These are phyloP conservation scores for Fonsecaea pugnacius DNA, from an alignment of 2,329 filamentous ascomycete genomes.

Conservation along the genomic window DNA sequence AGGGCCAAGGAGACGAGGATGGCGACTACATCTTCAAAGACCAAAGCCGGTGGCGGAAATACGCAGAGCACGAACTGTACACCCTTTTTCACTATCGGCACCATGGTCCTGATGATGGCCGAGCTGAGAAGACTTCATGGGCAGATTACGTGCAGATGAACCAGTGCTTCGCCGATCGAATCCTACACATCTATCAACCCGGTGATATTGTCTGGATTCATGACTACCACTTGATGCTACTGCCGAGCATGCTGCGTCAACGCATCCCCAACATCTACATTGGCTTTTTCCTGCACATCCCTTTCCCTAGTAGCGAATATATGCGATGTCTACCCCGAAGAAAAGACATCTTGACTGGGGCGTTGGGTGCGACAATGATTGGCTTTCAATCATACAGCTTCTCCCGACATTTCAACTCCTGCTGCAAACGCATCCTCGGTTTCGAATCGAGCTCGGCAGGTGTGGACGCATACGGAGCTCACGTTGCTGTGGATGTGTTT, in stretches of 20 bases:
- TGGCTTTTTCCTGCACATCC: conserved; percentile 90
- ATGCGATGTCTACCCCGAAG: conserved; percentile 83
- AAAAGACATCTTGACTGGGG: conserved; percentile 87
- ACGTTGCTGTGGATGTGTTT: conserved; percentile 89
- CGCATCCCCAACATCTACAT: conserved; percentile 87
- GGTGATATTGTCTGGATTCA: conserved; percentile 92
- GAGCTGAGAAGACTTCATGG: conserved; percentile 81
- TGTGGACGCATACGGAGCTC: conserved; percentile 84
- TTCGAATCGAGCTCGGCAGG: conserved; percentile 84
- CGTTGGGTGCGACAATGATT: conserved; percentile 88
- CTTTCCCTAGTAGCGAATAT: conserved; percentile 96
- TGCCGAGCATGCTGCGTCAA: conserved; percentile 86
- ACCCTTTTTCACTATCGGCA: conserved; percentile 96
- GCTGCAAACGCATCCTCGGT: conserved; percentile 87
- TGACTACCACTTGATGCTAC: conserved; percentile 89
- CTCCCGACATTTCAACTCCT: conserved; percentile 90
- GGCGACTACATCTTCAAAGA: conserved; percentile 75
- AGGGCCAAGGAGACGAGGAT: conserved; percentile 71
- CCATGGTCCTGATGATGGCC: conserved; percentile 84
- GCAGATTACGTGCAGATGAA: conserved; percentile 93
- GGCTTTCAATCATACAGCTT: conserved; percentile 97
- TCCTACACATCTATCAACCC: conserved; percentile 85
- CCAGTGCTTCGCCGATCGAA: conserved; percentile 85
- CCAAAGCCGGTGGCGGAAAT: conserved; percentile 83
- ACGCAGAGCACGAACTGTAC: conserved; percentile 89